Evolutionary conservation across 2,329 filamentous ascomycete genomes (phyloP).

Genomic region (Drechslerella coelobrocha): DNA sequence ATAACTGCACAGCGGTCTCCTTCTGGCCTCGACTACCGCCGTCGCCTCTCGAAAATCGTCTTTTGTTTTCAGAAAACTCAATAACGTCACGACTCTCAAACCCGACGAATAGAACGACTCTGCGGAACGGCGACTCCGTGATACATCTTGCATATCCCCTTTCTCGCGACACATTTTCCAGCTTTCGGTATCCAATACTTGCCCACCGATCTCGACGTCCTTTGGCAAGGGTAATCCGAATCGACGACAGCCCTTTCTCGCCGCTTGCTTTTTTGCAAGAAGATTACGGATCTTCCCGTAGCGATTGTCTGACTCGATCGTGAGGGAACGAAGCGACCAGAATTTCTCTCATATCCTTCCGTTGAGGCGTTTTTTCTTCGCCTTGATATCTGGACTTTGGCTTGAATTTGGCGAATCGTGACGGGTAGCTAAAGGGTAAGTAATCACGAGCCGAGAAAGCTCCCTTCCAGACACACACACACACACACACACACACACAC

Average conservation of each 20-base stretch:
- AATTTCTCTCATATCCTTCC: not conserved
- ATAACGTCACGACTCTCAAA: not conserved
- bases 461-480: no score
- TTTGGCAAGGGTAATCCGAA: not conserved
- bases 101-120: not conserved
- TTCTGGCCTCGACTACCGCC: slow-evolving; percentile 1
- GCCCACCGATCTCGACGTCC: not conserved
- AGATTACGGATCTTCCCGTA: not conserved
- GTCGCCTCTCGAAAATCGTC: not conserved
- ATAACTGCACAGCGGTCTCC: not conserved
- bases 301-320: not conserved
- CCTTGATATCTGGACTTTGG: not conserved
- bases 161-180: not conserved
- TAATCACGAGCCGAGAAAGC: not conserved
- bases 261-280: not conserved
- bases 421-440: not conserved
- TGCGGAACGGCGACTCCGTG: not conserved
- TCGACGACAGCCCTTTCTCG: not conserved
- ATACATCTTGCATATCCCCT: not conserved
- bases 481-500: no score
- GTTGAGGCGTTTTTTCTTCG: not conserved
- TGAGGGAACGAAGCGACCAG: not conserved
- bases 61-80: not conserved
- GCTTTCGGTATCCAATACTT: not conserved
- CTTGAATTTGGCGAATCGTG: not conserved